Percentiles rank a stretch among this genome's conserved stretches.
Conservation (phyloP, 345 rosid genomes). For the Euclidium syriacum region DNA sequence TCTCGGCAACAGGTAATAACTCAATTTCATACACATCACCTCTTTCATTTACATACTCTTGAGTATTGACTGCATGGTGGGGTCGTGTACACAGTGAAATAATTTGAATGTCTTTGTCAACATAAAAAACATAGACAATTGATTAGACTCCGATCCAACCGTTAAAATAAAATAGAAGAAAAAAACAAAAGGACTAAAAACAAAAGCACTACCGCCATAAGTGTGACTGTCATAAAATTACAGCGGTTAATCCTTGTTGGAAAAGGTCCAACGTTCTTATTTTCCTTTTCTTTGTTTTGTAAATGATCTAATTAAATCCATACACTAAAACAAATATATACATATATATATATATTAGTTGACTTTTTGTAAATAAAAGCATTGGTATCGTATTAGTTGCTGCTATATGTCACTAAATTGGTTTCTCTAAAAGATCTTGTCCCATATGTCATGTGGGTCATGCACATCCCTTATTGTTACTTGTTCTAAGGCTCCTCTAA, state of each 20-base stretch:
- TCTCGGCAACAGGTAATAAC: slow-evolving; percentile 66
- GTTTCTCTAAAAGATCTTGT: not conserved
- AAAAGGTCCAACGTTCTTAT: not conserved
- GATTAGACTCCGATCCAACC: not conserved
- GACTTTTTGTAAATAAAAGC: not conserved
- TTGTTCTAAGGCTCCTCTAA: not conserved
- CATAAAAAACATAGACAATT: not conserved
- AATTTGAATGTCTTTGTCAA: slow-evolving; percentile 11
- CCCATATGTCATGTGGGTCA: not conserved
- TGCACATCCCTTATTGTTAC: not conserved
- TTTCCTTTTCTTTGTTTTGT: too few species aligned
- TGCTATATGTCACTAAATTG: not conserved
- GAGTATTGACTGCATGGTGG: slow-evolving; percentile 4
- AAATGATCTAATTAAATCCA: not conserved
- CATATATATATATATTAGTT: not conserved
- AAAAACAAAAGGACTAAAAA: not conserved
- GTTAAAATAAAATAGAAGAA: not conserved
- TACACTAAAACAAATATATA: not conserved
- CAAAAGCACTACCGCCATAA: not conserved
- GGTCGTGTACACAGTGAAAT: not conserved
- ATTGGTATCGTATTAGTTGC: not conserved
- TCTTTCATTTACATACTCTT: not conserved
- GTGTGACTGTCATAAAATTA: slow-evolving; percentile 1
- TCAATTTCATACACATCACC: not conserved
- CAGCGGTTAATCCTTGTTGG: slow-evolving; percentile 5